Evolutionary conservation across 345 rosid genomes (phyloP).

Genomic region (Xanthoceras sorbifolium): DNA sequence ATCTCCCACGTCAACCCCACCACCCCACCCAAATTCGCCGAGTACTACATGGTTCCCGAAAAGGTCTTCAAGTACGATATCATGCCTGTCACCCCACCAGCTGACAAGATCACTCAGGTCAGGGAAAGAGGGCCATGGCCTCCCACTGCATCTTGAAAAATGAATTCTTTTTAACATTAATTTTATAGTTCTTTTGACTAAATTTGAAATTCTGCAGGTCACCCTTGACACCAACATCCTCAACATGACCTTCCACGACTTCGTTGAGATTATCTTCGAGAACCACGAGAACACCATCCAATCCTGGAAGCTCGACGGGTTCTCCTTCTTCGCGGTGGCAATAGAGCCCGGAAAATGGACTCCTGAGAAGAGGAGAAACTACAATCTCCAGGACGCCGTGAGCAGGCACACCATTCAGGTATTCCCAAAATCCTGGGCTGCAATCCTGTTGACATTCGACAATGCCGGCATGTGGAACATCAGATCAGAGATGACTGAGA

Average conservation of each 20-base stretch:
- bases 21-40: conserved; percentile 71
- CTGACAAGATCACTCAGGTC: conserved; percentile 21
- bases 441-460: conserved; percentile 79
- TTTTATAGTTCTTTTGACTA: no score
- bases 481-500: conserved; percentile 71
- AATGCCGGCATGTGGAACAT: conserved; percentile 97
- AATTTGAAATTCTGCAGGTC: no score
- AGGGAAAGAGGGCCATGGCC: no score
- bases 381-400: conserved; percentile 80
- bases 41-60: conserved; percentile 47
- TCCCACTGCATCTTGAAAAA: no score
- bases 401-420: conserved; percentile 91
- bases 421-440: conserved; percentile 86
- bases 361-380: conserved; percentile 72
- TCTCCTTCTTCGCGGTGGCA: conserved; percentile 77
- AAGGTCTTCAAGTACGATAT: conserved; percentile 59
- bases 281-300: conserved; percentile 72
- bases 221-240: conserved; percentile 63
- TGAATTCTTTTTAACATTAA: no score
- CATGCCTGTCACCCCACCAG: conserved; percentile 49
- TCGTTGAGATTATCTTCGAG: conserved; percentile 75
- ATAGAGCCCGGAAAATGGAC: conserved; percentile 78
- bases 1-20: conserved; percentile 52
- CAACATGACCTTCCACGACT: conserved; percentile 67
- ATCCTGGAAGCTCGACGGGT: conserved; percentile 65